Base-by-base conservation (phyloP, 495 filamentous ascomycete genomes). In the Hypoxylon rickii region DNA sequence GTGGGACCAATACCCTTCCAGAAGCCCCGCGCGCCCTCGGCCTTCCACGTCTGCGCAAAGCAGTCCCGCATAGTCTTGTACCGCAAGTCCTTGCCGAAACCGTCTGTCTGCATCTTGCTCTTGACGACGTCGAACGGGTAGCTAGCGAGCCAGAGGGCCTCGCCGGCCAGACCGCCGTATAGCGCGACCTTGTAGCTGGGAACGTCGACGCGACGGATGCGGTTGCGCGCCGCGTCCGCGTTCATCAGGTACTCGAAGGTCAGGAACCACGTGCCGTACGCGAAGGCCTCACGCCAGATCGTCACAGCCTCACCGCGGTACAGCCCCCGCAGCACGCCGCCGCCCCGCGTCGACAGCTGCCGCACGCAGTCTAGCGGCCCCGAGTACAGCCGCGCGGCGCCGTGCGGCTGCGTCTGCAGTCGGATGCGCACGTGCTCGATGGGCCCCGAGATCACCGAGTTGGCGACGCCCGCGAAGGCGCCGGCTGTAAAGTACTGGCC, bases 41-140 rank as follows among this genome's bases (percentile, higher is more conserved):
- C 75, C 40, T 81, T 73, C 75, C 82, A 96, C 18, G 87, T 91
- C 83, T 96, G 86, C 59, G 74, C 78, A 72, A 96, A 96, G 76
- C 90, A 94, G 73, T 97, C 91, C 37, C 84, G 81, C 91, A 96
- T 96, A 46, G 73, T 86, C 76, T 75, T 83, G 73, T 88, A 97
- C 65, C 78, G 76, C 81, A 80, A 83, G 48, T 80, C 71, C 20
- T 46, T 36, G 1, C 80, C 79, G 66, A 97, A 91, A 16, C 89
- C 92, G 77, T 98, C 94, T 56, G 85, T 95, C 82, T 98, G 94
- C 93, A 97, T 96, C 84, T 96, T 97, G 73, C 90, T 96, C 88
- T 98, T 98, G 69, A 98, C 75, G 20, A 97, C 94, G 73, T 98
- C 94, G 50, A 98, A 86, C 17, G 94, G 94, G 71, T 98, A 98